Percentiles rank a stretch among this genome's conserved stretches.
Conservation (phyloP, 306 rosid species). For the Mucuna pruriens region DNA sequence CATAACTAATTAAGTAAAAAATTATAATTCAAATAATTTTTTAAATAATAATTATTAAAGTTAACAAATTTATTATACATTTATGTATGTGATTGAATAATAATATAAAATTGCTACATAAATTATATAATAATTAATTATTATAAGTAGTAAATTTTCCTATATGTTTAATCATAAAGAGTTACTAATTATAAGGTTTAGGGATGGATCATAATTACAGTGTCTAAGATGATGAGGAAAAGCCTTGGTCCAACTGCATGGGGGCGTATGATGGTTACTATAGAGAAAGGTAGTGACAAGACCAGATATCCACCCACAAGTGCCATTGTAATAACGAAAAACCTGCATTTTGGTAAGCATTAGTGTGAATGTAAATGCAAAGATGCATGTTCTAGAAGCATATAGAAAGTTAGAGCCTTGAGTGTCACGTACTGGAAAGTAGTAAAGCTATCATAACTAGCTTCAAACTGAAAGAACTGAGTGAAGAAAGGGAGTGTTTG, state of each 20-base stretch:
- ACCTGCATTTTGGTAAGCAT: slow-evolving; percentile 57
- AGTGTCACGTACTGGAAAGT: slow-evolving; percentile 67
- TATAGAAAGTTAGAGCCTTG: background rate
- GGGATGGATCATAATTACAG: slow-evolving; percentile 45
- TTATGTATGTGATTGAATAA: no score
- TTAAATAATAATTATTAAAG: no score
- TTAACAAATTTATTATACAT: no score
- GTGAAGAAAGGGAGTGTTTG: slow-evolving; percentile 91
- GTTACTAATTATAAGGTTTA: background rate
- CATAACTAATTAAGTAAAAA: no score
- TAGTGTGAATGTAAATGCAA: background rate
- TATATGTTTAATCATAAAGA: background rate
- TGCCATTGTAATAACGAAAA: slow-evolving; percentile 81
- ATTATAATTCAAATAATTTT: no score
- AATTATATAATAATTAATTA: background rate
- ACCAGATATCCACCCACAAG: slow-evolving; percentile 77
- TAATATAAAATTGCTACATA: no score
- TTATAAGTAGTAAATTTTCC: background rate
- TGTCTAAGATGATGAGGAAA: slow-evolving; percentile 73
- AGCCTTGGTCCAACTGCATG: slow-evolving; percentile 68
- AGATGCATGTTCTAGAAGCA: background rate
- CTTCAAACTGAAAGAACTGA: slow-evolving; percentile 92
- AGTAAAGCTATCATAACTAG: slow-evolving; percentile 82
- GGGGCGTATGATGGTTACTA: slow-evolving; percentile 74
- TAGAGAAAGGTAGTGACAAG: slow-evolving; percentile 83